Evolutionary conservation across 83 land plant genomes (phyloP), one percentile per base, ranked within the genome.

Genomic region (Thuja plicata): DNA sequence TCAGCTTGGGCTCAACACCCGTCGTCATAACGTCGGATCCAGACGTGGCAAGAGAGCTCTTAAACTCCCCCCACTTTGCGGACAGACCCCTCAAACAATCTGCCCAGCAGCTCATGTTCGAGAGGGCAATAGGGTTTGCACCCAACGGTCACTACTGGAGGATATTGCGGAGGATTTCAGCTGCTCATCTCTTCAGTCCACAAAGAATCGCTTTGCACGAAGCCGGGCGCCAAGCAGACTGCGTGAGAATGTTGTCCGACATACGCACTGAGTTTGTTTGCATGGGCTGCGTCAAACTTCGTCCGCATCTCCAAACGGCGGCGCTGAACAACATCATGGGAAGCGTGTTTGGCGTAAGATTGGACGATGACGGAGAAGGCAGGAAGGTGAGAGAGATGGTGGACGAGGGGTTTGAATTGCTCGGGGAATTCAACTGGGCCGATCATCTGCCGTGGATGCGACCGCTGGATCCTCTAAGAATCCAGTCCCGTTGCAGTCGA

Each of bases 41-140:
- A 4, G 70, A 85, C 11, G 88, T 89, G 5, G 96, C 99, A 10
- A 76, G 88, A 0, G 97, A 97, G 87, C 90, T 97, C 70, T 91
- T 97, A 8, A 81, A 85, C 77, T 90, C 92, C 76, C 89, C 96
- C 0, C 45, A 88, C 87, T 95, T 97, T 62, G 96, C 96, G 8
- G 91, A 96, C 87, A 95, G 97, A 41, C 99, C 99, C 3, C 88
- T 97, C 62, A 96, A 97, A 91, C 91, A 93, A 46, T 94, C 96
- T 9, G 96, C 98, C 35, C 87, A 89, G 73, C 76, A 86, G 84
- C 94, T 97, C 34, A 93, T 97, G 92, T 12, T 50, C 3, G 54
- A 2, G 15, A 50, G 54, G 15, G 54, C 54, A 50, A 50, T 50
- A 50, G 54, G 54, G 13, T 50, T 50, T 12, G 54, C 54, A 50